A percentile compares a stretch with the other conserved stretches of the same genome.
Evolutionary conservation across 2,329 filamentous ascomycete species (phyloP).

Genomic region (Talaromyces piceae): DNA sequence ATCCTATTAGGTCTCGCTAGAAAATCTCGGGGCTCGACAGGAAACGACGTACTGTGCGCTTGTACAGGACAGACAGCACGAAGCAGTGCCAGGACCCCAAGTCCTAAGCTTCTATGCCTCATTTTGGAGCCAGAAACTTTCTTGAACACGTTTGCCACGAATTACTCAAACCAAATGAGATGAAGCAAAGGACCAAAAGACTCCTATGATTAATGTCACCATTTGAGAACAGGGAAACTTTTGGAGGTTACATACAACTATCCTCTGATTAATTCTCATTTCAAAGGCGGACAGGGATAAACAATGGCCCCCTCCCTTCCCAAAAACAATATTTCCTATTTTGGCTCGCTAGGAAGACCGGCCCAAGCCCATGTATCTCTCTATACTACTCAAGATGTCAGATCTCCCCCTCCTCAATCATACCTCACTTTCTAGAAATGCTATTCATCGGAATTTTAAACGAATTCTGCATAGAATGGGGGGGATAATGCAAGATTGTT

Average conservation of each 20-base stretch:
- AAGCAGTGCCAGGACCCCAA: conserved; percentile 17
- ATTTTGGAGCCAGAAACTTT: conserved; percentile 6
- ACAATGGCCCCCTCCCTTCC: too few species aligned
- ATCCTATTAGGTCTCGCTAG: neutral
- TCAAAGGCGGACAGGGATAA: neutral
- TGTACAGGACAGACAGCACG: conserved; percentile 17
- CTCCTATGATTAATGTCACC: neutral
- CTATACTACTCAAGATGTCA: neutral
- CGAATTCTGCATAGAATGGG: neutral
- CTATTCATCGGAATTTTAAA: neutral
- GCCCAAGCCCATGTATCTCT: neutral
- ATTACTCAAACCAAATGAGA: neutral
- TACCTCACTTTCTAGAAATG: neutral
- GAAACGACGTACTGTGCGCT: conserved; percentile 17
- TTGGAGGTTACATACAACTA: neutral
- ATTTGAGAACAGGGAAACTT: neutral
- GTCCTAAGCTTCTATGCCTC: conserved; percentile 15
- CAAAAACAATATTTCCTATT: neutral
- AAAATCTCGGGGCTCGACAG: neutral
- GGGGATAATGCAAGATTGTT: neutral
- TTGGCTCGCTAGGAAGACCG: neutral
- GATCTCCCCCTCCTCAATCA: neutral
- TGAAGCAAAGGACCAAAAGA: neutral
- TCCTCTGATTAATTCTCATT: neutral
- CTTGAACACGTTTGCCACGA: neutral